A percentile compares a stretch with the other conserved stretches of the same genome.
Conservation (phyloP, 345 rosid genomes). For the Gossypium bickii region DNA sequence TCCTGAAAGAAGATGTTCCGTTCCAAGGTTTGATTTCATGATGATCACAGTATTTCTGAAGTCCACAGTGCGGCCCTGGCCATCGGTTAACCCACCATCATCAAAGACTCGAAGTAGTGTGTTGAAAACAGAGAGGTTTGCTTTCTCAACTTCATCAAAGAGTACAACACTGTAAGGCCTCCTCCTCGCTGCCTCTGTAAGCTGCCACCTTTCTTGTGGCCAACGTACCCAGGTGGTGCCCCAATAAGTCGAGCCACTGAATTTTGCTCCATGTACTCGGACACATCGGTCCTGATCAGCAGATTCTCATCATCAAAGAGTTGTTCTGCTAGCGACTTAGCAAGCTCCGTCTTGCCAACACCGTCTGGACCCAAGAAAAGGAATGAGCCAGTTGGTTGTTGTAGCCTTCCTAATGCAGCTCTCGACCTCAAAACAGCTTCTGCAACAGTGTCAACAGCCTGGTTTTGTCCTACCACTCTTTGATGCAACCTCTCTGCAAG, state of each 20-base stretch:
- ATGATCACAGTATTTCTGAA: constrained; percentile 76
- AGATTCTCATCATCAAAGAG: constrained; percentile 86
- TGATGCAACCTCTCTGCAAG: constrained; percentile 71
- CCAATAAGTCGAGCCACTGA: constrained; percentile 78
- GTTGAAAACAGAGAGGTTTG: constrained; percentile 79
- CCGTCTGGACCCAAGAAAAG: constrained; percentile 89
- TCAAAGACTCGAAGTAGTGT: constrained; percentile 89
- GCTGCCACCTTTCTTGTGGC: constrained; percentile 93
- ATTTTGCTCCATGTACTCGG: constrained; percentile 86
- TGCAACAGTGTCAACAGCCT: constrained; percentile 70
- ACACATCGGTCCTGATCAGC: constrained; percentile 79
- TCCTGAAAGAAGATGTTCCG: constrained; percentile 75
- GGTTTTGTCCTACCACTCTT: constrained; percentile 85
- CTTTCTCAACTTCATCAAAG: constrained; percentile 94
- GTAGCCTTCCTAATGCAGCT: constrained; percentile 87
- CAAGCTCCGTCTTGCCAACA: constrained; percentile 90
- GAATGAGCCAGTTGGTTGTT: constrained; percentile 90
- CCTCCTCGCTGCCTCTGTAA: constrained; percentile 88
- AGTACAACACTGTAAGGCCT: constrained; percentile 78
- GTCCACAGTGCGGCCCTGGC: constrained; percentile 91
- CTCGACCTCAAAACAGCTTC: constrained; percentile 85
- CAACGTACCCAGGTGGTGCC: constrained; percentile 94
- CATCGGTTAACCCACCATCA: constrained; percentile 85
- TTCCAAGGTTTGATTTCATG: constrained; percentile 94
- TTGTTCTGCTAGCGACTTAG: constrained; percentile 90